Base-by-base conservation (phyloP, 2,329 filamentous ascomycete species). In the Aspergillus pseudoglaucus region DNA sequence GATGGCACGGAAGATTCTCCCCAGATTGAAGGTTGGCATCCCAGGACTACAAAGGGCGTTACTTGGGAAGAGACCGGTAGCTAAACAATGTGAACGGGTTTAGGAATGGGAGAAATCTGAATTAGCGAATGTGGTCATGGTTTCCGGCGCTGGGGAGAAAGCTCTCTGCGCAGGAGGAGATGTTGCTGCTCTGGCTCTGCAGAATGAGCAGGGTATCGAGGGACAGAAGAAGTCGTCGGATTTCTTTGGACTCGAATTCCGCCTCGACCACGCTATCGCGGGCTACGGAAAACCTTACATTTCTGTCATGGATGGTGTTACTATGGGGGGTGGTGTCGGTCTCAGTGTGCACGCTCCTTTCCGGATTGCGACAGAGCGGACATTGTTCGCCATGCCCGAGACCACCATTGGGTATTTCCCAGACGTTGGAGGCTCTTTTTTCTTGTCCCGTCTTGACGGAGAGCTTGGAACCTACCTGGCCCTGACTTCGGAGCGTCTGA, bases 361-460 rank as follows among this genome's bases (percentile, higher is more conserved):
- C 78, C 81, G 93, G 51, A 95, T 98, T 64, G 93, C 93, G 33
- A 98, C 93, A 2, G 93, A 98, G 72, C 86, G 85, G 64, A 98
- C 93, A 5, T 73, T 95, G 42, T 97, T 98, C 62, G 90, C 94
- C 58, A 98, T 98, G 93, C 93, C 93, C 25, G 93, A 98, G 74
- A 98, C 93, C 3, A 95, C 83, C 7, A 98, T 98, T 63, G 93
- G 93, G 35, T 96, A 97, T 77, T 98, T 98, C 78, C 93, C 94
- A 6, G 94, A 98, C 63, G 93, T 98, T 43, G 93, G 93, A 52
- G 94, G 86, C 27, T 94, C 88, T 9, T 98, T 97, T 76, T 97
- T 97, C 77, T 77, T 98, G 46, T 88, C 93, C 14, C 81, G 90
- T 53, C 83, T 98, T 77, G 83, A 94, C 60, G 93, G 93, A 44